These are phyloP conservation scores for Sporisorium graminicola DNA, from an alignment of 1,284 basidiomycete genomes.

Conservation along the genomic window DNA sequence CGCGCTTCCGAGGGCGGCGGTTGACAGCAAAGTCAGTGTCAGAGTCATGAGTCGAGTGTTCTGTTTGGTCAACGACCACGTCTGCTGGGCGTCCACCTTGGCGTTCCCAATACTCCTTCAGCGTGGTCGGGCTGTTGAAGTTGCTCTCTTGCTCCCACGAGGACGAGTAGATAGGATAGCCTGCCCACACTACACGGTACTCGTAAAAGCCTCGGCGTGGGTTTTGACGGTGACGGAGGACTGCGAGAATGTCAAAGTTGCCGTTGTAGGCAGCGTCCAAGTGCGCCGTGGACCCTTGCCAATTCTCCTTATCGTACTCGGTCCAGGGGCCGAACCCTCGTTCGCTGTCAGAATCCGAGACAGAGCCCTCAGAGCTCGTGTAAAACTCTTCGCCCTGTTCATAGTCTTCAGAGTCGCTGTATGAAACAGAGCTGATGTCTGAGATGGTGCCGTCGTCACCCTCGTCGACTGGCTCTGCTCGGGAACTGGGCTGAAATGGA, in stretches of 20 bases:
- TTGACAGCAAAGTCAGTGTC: constrained; percentile 40
- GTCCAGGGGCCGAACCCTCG: constrained; percentile 35
- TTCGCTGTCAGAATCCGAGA: constrained; percentile 37
- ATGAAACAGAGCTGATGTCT: constrained; percentile 26
- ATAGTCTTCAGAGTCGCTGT: constrained; percentile 26
- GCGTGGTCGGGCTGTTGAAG: constrained; percentile 26
- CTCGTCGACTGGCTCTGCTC: background rate
- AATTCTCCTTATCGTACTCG: constrained; percentile 26
- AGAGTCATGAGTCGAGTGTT: constrained; percentile 24
- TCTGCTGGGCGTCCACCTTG: constrained; percentile 39
- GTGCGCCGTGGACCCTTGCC: constrained; percentile 35
- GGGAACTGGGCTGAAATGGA: constrained; percentile 5
- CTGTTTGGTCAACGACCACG: constrained; percentile 1
- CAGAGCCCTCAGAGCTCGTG: constrained; percentile 49
- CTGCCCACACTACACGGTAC: constrained; percentile 41
- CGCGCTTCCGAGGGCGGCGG: constrained; percentile 33
- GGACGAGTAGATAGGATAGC: constrained; percentile 41
- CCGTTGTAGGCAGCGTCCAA: constrained; percentile 39
- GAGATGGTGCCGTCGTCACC: constrained; percentile 11
- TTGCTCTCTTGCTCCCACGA: constrained; percentile 40
- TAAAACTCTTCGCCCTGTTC: constrained; percentile 21
- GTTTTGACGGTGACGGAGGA: constrained; percentile 40
- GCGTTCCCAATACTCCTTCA: constrained; percentile 41
- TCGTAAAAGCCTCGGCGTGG: constrained; percentile 38
- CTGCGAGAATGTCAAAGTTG: constrained; percentile 28